A percentile compares a stretch with the other conserved stretches of the same genome.
Evolutionary conservation across 2,329 filamentous ascomycete species (phyloP).

Genomic region (Tolypocladium inflatum): DNA sequence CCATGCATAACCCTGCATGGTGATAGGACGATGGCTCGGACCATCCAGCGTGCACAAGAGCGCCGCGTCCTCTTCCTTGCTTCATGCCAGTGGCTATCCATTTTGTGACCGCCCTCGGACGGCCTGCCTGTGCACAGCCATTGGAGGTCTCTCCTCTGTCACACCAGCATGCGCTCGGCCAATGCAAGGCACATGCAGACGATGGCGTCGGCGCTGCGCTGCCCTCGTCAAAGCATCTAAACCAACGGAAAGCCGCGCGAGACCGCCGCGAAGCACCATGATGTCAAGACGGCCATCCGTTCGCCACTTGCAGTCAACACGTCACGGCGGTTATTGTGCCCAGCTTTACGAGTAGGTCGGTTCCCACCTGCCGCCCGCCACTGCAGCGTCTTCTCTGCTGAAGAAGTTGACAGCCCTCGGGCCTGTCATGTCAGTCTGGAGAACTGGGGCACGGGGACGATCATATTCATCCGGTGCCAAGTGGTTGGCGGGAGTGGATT

Average conservation of each 20-base stretch:
- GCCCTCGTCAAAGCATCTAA: neutral
- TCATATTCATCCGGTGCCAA: neutral
- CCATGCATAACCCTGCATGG: slow-evolving; percentile 22
- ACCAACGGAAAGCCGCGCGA: neutral
- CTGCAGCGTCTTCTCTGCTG: neutral
- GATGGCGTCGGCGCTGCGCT: slow-evolving; percentile 3
- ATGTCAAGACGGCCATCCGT: neutral
- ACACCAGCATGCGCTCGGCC: slow-evolving; percentile 6
- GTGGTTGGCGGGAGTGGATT: neutral
- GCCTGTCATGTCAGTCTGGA: neutral
- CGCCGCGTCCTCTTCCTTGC: slow-evolving; percentile 5
- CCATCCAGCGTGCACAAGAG: slow-evolving; percentile 13
- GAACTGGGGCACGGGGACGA: neutral
- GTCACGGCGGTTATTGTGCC: neutral
- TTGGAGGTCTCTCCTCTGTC: slow-evolving; percentile 3
- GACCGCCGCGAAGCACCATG: neutral
- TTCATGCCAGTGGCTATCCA: neutral
- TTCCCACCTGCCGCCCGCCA: neutral
- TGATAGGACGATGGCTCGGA: slow-evolving; percentile 16
- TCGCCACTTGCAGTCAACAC: neutral
- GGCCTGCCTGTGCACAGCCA: slow-evolving; percentile 6
- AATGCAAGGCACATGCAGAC: slow-evolving; percentile 11
- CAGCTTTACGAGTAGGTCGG: neutral
- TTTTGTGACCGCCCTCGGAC: slow-evolving; percentile 2
- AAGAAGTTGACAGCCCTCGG: neutral